These are phyloP conservation scores for Botryotinia convoluta DNA, from an alignment of 2,329 filamentous ascomycete species.

Conservation along the genomic window DNA sequence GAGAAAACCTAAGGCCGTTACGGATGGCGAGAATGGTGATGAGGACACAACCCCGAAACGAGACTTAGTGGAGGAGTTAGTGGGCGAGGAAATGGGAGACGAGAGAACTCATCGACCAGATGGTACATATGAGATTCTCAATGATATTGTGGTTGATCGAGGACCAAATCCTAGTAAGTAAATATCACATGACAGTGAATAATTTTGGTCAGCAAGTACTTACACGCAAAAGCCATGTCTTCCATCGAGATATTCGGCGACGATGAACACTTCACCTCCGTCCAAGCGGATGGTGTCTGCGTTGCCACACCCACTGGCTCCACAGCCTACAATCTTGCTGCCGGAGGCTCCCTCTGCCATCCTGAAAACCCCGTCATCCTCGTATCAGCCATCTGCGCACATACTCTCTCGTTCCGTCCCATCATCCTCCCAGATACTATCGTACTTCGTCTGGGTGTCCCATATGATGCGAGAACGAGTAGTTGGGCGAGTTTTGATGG, in stretches of 20 bases:
- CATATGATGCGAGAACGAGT: conserved; percentile 82
- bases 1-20: conserved; percentile 39
- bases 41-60: conserved; percentile 46
- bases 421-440: conserved; percentile 96
- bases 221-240: conserved; percentile 67
- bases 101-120: conserved; percentile 82
- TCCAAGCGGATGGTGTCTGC: conserved; percentile 89
- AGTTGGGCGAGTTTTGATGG: conserved; percentile 99
- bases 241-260: conserved; percentile 90
- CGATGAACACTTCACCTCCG: conserved; percentile 86
- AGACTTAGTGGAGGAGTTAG: conserved; percentile 84
- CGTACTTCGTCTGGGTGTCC: conserved; percentile 88
- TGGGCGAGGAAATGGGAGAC: conserved; percentile 81
- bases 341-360: conserved; percentile 92
- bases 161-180: conserved; percentile 84
- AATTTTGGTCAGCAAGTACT: conserved; percentile 20
- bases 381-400: conserved; percentile 89
- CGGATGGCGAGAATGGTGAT: conserved; percentile 38
- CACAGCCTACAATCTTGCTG: conserved; percentile 92
- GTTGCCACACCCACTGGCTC: conserved; percentile 93
- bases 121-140: conserved; percentile 83
- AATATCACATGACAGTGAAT: background rate
- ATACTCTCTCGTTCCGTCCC: conserved; percentile 93
- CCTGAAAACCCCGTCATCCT: conserved; percentile 96
- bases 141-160: conserved; percentile 93